Percentiles rank a stretch among this genome's conserved stretches.
Evolutionary conservation across 2,329 filamentous ascomycete genomes (phyloP).

Genomic region (Colletotrichum trifolii): DNA sequence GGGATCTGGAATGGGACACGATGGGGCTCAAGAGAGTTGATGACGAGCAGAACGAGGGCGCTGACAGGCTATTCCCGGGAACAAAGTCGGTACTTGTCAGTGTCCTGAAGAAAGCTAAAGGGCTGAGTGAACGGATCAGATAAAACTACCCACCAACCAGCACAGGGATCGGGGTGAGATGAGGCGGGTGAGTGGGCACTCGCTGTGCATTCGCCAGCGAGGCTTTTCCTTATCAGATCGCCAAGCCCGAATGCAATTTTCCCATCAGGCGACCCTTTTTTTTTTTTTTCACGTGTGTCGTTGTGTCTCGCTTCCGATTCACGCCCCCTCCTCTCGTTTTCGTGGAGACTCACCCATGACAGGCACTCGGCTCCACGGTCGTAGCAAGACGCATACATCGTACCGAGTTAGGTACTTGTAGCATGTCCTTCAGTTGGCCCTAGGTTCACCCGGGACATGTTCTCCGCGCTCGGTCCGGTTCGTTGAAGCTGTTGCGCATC

Average conservation of each 20-base stretch:
- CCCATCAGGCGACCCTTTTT: constrained; percentile 24
- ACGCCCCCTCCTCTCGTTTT: not conserved
- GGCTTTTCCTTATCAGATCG: constrained; percentile 35
- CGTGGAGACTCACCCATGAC: no score
- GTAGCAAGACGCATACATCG: no score
- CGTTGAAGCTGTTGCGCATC: constrained; percentile 18
- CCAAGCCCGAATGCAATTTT: constrained; percentile 26
- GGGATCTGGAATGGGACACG: not conserved
- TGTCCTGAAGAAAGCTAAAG: no score
- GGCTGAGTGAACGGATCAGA: constrained; percentile 17
- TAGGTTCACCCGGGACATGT: constrained; percentile 8
- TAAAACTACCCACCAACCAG: constrained; percentile 4
- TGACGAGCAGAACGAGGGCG: not conserved
- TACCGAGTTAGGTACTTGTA: no score
- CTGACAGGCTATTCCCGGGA: constrained; percentile 11
- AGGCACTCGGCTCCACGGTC: no score
- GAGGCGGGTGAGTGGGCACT: not conserved
- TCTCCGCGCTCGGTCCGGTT: constrained; percentile 28
- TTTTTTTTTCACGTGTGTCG: constrained; percentile 28
- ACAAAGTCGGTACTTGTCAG: no score
- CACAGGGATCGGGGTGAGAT: no score
- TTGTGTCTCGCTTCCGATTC: not conserved
- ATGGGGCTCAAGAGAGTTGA: not conserved
- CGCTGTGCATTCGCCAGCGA: not conserved
- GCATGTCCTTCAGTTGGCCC: not conserved